Evolutionary conservation across 2,329 filamentous ascomycete genomes (phyloP), one percentile per base, ranked within the genome.

Genomic region (Alternaria infectoria): DNA sequence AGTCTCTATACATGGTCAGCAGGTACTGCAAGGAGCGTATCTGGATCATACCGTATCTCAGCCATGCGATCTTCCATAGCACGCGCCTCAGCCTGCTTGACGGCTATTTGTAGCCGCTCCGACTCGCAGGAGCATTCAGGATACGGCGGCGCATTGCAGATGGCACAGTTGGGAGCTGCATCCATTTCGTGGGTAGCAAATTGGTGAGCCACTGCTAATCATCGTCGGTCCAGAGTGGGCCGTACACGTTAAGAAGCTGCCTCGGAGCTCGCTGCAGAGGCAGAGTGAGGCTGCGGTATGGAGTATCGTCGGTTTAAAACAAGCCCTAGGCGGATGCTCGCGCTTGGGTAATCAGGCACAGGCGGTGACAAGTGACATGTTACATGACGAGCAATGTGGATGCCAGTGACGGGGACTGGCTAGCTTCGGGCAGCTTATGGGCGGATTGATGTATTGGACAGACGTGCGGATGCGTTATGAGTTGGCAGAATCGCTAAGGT

Each of bases 91-190:
- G 79, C 79, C 67, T 81, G 79, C 64, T 79, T 77, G 54, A 81
- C 76, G 10, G 79, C 79, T 44, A 81, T 77, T 65, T 80, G 74
- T 32, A 81, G 74, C 40, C 79, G 73, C 61, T 81, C 79, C 19
- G 78, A 75, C 61, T 81, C 79, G 70, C 79, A 81, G 54, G 76
- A 73, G 64, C 79, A 81, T 74, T 79, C 78, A 55, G 77, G 74
- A 61, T 77, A 75, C 43, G 76, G 71, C 36, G 78, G 78, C 59
- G 77, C 79, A 74, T 78, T 79, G 69, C 79, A 81, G 65, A 81
- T 81, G 61, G 78, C 78, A 68, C 79, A 81, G 67, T 78, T 81
- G 19, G 79, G 78, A 69, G 74, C 72, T 58, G 74, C 74, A 72
- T 81, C 78, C 77, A 79, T 80, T 43, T 74, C 73, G 63, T 68